Evolutionary conservation across 2,329 filamentous ascomycete species (phyloP).

Genomic region (Sporothrix humicola): DNA sequence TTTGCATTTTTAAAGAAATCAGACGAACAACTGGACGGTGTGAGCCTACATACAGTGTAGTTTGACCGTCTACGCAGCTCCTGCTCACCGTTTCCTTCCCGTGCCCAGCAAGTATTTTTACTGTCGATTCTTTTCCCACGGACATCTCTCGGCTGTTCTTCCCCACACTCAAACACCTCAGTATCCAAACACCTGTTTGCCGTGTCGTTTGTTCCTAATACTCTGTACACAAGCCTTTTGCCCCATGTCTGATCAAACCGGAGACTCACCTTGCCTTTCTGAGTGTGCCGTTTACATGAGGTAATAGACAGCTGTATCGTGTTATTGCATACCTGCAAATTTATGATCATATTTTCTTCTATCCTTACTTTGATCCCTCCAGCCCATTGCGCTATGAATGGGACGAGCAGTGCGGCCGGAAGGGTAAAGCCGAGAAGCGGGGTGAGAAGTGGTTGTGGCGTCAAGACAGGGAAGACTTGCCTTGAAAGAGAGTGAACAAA

Average conservation of each 20-base stretch:
- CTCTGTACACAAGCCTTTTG: background rate
- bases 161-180: background rate
- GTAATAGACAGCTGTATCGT: background rate
- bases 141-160: slow-evolving; percentile 13
- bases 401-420: background rate
- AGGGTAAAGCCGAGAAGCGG: slow-evolving; percentile 7
- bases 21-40: background rate
- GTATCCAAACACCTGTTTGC: too few species aligned
- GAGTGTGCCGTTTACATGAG: background rate
- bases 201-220: too few species aligned
- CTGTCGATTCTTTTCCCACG: background rate
- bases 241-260: slow-evolving; percentile 22
- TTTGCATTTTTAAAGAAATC: background rate
- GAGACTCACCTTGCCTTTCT: background rate
- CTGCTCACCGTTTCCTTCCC: background rate
- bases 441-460: background rate
- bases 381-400: background rate
- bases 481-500: background rate
- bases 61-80: too few species aligned
- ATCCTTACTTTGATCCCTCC: background rate
- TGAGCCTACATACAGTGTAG: too few species aligned
- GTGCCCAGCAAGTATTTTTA: background rate
- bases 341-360: background rate
- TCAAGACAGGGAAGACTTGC: background rate
- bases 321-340: background rate